These are phyloP conservation scores for Amanita jacksonii DNA, from an alignment of 768 basidiomycete species.

Conservation along the genomic window DNA sequence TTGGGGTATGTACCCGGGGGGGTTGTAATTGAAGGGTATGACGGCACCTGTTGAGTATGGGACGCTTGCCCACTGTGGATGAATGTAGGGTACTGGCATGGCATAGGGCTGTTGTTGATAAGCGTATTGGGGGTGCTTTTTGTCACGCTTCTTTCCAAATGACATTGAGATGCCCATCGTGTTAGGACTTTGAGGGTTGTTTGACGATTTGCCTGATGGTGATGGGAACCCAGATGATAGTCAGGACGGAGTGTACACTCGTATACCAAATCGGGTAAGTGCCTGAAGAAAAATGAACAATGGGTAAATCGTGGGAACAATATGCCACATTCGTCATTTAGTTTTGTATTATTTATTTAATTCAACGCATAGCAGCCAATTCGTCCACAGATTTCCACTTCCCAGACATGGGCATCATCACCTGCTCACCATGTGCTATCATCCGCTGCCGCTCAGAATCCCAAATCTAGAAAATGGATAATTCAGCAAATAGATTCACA, in stretches of 20 bases:
- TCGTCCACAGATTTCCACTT: neutral
- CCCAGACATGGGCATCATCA: conserved; percentile 26
- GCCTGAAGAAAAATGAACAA: neutral
- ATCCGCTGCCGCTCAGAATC: conserved; percentile 26
- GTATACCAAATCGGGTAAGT: no score
- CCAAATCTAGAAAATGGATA: conserved; percentile 27
- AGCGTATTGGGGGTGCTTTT: neutral
- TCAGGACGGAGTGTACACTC: no score
- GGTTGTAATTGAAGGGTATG: neutral
- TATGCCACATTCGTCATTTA: no score
- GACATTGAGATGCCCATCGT: neutral
- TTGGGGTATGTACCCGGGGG: neutral
- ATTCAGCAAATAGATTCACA: no score
- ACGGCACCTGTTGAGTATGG: neutral
- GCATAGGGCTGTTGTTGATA: neutral
- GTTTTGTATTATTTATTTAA: neutral
- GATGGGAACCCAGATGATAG: no score
- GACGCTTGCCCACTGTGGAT: no score
- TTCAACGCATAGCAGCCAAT: neutral
- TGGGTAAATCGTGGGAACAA: neutral
- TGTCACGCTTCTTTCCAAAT: neutral
- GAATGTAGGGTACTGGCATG: neutral
- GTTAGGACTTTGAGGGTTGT: no score
- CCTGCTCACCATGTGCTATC: conserved; percentile 33
- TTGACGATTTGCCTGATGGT: no score